Percentiles rank a stretch among this genome's conserved stretches.
Conservation (phyloP, 208 protist species). For the Borovskyia barvae region DNA sequence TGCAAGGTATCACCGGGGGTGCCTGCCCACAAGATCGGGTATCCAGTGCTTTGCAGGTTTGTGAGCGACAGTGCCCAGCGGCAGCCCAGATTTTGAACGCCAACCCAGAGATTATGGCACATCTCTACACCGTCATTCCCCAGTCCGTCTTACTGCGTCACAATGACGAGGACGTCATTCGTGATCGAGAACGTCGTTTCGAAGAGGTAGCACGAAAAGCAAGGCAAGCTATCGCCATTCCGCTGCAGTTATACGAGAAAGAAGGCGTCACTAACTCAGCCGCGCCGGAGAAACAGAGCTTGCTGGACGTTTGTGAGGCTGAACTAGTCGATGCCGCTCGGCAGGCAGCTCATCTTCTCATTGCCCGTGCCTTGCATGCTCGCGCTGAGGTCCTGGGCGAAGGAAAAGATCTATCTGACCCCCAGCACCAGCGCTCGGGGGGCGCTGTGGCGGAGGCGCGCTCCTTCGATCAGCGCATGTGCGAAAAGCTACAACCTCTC, state of each 20-base stretch:
- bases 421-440: too few species aligned
- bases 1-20: conserved; percentile 5
- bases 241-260: conserved; percentile 12
- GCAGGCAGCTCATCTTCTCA: conserved; percentile 29
- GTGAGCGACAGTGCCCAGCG: conserved; percentile 30
- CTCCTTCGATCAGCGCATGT: conserved; percentile 19
- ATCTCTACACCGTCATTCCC: conserved; percentile 53
- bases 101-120: conserved; percentile 8
- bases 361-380: conserved; percentile 18
- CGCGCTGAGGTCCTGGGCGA: background rate
- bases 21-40: background rate
- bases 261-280: background rate
- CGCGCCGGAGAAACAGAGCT: conserved; percentile 4
- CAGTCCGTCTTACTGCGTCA: conserved; percentile 70
- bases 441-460: conserved; percentile 25
- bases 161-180: conserved; percentile 62
- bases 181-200: conserved; percentile 56
- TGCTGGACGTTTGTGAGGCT: conserved; percentile 33
- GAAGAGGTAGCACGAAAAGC: conserved; percentile 23
- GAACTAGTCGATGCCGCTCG: conserved; percentile 31
- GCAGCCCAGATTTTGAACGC: conserved; percentile 27
- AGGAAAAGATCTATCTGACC: conserved; percentile 20
- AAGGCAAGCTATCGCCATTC: conserved; percentile 11
- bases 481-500: conserved; percentile 16
- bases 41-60: conserved; percentile 16